A percentile compares a stretch with the other conserved stretches of the same genome.
These are phyloP conservation scores for Wallacemonas sp. DNA, from an alignment of 208 protist species.

Conservation along the genomic window DNA sequence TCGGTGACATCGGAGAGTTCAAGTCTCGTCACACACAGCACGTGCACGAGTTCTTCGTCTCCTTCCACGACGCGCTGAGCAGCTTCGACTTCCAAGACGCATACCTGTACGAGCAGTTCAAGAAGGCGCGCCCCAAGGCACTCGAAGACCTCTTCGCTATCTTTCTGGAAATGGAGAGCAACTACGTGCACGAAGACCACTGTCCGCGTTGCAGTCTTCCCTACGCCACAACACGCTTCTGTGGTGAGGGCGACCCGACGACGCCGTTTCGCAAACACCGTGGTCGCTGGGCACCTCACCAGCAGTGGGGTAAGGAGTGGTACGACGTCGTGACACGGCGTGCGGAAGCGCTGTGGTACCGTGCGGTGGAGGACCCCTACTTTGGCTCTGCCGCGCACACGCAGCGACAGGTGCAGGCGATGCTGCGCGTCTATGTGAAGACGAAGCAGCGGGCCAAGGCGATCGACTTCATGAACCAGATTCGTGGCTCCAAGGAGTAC, in stretches of 20 bases:
- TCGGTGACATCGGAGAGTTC: constrained; percentile 81
- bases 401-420: constrained; percentile 77
- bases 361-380: constrained; percentile 84
- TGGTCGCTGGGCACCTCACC: constrained; percentile 84
- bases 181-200: constrained; percentile 79
- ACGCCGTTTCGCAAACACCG: constrained; percentile 85
- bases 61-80: constrained; percentile 85
- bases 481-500: constrained; percentile 79
- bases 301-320: constrained; percentile 85
- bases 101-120: constrained; percentile 70
- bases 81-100: constrained; percentile 83
- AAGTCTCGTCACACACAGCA: constrained; percentile 79
- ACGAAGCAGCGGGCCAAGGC: constrained; percentile 80
- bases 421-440: constrained; percentile 75
- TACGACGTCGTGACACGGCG: constrained; percentile 80
- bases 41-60: constrained; percentile 88
- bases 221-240: constrained; percentile 78
- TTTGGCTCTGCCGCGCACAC: constrained; percentile 77
- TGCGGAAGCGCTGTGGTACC: constrained; percentile 89
- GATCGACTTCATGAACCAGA: constrained; percentile 71
- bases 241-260: constrained; percentile 76
- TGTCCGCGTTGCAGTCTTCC: constrained; percentile 88
- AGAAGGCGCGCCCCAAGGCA: constrained; percentile 46
- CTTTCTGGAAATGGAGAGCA: constrained; percentile 92
- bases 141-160: constrained; percentile 83